Conservation (phyloP, 805 yeast species). For the Schizosaccharomyces lindneri region DNA sequence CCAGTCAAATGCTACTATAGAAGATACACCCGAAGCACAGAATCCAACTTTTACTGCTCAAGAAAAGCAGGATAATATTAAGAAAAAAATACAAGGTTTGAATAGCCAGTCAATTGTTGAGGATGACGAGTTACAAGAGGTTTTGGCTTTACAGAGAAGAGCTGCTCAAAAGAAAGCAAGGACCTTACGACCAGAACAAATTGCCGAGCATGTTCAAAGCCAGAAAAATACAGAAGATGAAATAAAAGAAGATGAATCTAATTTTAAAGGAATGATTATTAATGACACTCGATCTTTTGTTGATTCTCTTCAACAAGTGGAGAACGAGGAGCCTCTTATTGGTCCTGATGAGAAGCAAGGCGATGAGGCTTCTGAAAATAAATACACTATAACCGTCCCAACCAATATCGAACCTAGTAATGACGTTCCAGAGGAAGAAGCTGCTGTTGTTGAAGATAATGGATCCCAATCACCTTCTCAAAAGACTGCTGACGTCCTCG, state of each 20-base stretch:
- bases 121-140: conserved; percentile 16
- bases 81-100: conserved; percentile 13
- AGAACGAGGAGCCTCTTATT: conserved; percentile 6
- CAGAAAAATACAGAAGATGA: conserved; percentile 9
- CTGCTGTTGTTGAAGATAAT: conserved; percentile 2
- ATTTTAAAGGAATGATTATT: conserved; percentile 3
- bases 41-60: conserved; percentile 10
- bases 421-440: conserved; percentile 5
- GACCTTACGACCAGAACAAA: conserved; percentile 1
- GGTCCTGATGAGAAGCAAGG: conserved; percentile 5
- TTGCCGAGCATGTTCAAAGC: conserved; percentile 3
- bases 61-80: not conserved
- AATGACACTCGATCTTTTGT: conserved; percentile 13
- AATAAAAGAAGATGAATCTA: conserved; percentile 8
- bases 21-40: conserved; percentile 12
- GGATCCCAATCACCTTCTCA: conserved; percentile 2
- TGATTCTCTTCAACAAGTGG: conserved; percentile 20
- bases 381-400: conserved; percentile 4
- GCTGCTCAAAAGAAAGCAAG: conserved; percentile 13
- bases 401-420: conserved; percentile 3
- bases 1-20: too few species aligned
- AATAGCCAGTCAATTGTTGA: conserved; percentile 13
- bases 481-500: conserved; percentile 2
- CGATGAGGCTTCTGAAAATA: conserved; percentile 3
- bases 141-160: conserved; percentile 13